A percentile compares a stretch with the other conserved stretches of the same genome.
Evolutionary conservation across 805 yeast species (phyloP).

Genomic region (Saturnispora dispora): DNA sequence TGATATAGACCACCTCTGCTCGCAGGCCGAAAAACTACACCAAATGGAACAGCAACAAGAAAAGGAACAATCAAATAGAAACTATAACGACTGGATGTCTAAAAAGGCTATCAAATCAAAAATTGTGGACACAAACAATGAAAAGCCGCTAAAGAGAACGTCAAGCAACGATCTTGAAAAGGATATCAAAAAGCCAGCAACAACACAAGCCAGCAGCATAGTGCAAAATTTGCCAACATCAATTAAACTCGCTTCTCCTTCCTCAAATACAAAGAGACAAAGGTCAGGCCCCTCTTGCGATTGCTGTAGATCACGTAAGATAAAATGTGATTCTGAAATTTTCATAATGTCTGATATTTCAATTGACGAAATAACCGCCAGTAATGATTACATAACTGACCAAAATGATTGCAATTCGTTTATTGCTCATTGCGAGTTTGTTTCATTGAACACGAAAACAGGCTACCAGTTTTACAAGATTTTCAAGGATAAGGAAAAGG

Average conservation of each 20-base stretch:
- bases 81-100: neutral
- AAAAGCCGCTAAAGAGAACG: neutral
- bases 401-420: conserved; percentile 12
- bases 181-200: neutral
- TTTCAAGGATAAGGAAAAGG: conserved; percentile 15
- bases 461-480: conserved; percentile 25
- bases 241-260: conserved; percentile 28
- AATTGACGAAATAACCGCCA: neutral
- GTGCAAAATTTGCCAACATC: conserved; percentile 12
- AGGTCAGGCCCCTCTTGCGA: conserved; percentile 72
- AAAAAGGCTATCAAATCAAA: neutral
- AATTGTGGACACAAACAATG: neutral
- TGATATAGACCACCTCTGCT: conserved; percentile 3
- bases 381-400: neutral
- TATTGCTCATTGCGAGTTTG: conserved; percentile 26
- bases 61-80: neutral
- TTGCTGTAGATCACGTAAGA: conserved; percentile 57
- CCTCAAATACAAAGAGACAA: conserved; percentile 37
- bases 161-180: too few relatives aligned
- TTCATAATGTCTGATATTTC: conserved; percentile 22
- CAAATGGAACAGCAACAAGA: neutral
- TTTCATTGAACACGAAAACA: conserved; percentile 14
- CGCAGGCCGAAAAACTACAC: conserved; percentile 6
- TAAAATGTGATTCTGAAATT: conserved; percentile 65
- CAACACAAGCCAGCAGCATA: neutral